phyloP scores from a whole-genome alignment of 2,329 filamentous ascomycete genomes.

The Myrmaecium sp. region DNA sequence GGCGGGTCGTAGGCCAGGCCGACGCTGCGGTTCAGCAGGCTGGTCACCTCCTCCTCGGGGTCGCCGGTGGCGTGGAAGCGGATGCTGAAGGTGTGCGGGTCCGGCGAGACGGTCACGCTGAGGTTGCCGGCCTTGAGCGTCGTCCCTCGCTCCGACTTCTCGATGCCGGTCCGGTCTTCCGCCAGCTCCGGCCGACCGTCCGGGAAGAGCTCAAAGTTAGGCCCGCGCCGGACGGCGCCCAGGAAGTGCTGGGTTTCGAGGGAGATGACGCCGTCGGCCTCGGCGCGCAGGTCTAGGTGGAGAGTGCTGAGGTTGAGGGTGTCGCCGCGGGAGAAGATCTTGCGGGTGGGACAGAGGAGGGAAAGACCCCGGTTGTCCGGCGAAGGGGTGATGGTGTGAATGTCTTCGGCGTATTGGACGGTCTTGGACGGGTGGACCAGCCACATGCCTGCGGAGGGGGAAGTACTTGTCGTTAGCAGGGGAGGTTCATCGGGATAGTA shows the following conservation, averaged over 20 bases:
- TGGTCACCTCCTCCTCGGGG: constrained; percentile 35
- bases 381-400: constrained; percentile 35
- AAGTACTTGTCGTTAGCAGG: neutral
- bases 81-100: constrained; percentile 37
- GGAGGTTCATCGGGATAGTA: constrained; percentile 5
- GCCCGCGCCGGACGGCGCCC: constrained; percentile 34
- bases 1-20: constrained; percentile 40
- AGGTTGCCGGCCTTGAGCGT: constrained; percentile 35
- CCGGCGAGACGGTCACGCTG: constrained; percentile 33
- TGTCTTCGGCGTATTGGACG: constrained; percentile 49
- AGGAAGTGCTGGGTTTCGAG: constrained; percentile 41
- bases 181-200: constrained; percentile 26
- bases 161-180: constrained; percentile 20
- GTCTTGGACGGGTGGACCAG: constrained; percentile 41
- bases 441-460: constrained; percentile 41
- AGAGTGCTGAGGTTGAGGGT: constrained; percentile 39
- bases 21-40: constrained; percentile 37
- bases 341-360: constrained; percentile 40
- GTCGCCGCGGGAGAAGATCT: constrained; percentile 37
- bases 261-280: constrained; percentile 42
- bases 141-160: constrained; percentile 27
- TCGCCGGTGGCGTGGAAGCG: constrained; percentile 34
- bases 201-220: constrained; percentile 42
- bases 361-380: constrained; percentile 30
- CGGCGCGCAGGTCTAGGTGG: constrained; percentile 39